Evolutionary conservation across 140 eudicot species (phyloP).

Genomic region (Artemisia princeps): DNA sequence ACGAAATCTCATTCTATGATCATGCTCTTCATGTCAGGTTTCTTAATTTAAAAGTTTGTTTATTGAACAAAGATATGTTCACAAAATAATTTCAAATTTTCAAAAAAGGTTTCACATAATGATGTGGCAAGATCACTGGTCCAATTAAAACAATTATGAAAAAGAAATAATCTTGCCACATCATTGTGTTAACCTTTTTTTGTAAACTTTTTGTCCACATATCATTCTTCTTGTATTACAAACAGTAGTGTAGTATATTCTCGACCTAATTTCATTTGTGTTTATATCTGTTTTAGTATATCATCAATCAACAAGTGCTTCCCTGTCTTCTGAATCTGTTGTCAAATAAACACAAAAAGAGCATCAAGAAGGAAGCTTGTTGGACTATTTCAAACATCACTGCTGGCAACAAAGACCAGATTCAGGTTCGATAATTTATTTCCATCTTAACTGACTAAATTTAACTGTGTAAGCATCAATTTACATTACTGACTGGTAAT

Average conservation of each 20-base stretch:
- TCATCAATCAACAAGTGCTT: constrained; percentile 12
- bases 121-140: too few relatives aligned
- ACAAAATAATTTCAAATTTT: too few relatives aligned
- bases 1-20: too few relatives aligned
- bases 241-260: not conserved
- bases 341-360: constrained; percentile 9
- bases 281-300: not conserved
- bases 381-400: constrained; percentile 56
- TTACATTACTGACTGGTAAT: constrained; percentile 8
- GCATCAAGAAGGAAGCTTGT: constrained; percentile 17
- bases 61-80: too few relatives aligned
- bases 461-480: not conserved
- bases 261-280: not conserved
- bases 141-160: too few relatives aligned
- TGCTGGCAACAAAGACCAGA: constrained; percentile 65
- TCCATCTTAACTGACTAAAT: not conserved
- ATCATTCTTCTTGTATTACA: too few relatives aligned
- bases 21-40: too few relatives aligned
- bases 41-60: too few relatives aligned
- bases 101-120: too few relatives aligned
- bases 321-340: constrained; percentile 17
- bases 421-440: constrained; percentile 34
- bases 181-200: too few relatives aligned
- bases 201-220: too few relatives aligned
- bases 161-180: too few relatives aligned